A percentile compares a stretch with the other conserved stretches of the same genome.
Conservation (phyloP, 75 land plant species). For the Ceratopteris richardii region DNA sequence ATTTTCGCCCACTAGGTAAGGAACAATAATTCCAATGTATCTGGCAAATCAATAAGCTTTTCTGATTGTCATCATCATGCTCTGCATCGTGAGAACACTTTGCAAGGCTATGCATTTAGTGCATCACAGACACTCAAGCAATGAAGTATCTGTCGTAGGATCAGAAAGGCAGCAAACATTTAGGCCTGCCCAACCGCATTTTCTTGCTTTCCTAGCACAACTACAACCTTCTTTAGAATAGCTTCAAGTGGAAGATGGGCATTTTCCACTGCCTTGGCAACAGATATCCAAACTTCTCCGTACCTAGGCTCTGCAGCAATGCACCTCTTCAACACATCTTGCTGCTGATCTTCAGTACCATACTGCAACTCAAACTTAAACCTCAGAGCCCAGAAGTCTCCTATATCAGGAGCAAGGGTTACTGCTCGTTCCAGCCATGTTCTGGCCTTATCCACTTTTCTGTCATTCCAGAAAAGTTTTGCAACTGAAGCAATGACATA, state of each 20-base stretch:
- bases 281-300: conserved; percentile 76
- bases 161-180: not conserved
- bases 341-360: conserved; percentile 70
- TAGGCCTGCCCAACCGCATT: not conserved
- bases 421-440: conserved; percentile 82
- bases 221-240: conserved; percentile 76
- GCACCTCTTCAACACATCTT: conserved; percentile 74
- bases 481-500: conserved; percentile 90
- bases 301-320: conserved; percentile 82
- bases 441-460: too few relatives aligned
- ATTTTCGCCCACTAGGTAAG: too few relatives aligned
- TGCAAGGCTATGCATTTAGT: too few relatives aligned
- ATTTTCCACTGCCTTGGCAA: conserved; percentile 90
- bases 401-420: conserved; percentile 85
- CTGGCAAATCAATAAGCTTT: too few relatives aligned
- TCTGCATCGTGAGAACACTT: too few relatives aligned
- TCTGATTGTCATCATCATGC: too few relatives aligned
- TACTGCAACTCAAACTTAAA: conserved; percentile 93
- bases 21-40: too few relatives aligned
- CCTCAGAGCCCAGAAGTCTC: conserved; percentile 93
- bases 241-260: conserved; percentile 70
- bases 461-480: conserved; percentile 88
- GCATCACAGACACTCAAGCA: too few relatives aligned
- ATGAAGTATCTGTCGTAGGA: too few relatives aligned
- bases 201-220: not conserved